Base-by-base conservation (phyloP, 805 yeast genomes). In the Metschnikowia hibisci region DNA sequence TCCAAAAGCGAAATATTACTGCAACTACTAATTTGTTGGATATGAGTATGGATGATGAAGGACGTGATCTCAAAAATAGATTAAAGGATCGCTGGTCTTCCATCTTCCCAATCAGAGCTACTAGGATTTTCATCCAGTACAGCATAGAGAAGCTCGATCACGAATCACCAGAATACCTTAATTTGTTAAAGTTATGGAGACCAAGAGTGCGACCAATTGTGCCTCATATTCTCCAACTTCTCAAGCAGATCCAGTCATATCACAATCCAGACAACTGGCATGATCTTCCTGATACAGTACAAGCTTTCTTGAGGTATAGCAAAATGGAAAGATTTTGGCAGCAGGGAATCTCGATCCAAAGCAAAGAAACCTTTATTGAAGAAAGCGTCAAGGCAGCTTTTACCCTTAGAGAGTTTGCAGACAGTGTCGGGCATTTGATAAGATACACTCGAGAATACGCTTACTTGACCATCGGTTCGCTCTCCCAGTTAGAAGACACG, bases 281-380 rank as follows among this genome's bases (percentile, higher is more conserved):
- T 11, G 86, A 80, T 31, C 70, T 93, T 38, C 98, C 99, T 0
- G 76, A 76, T 2, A 95, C 88, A 44, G 98, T 93, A 1, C 96
- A 87, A 61, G 74, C 91, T 1, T 91, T 95, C 69, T 96, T 91
- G n/a, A 77, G 78, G 51, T 84, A 87, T 55, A 84, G 95, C 47
- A 84, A 95, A 39, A 81, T 83, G 60, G 99, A 93, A 67, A 74
- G 98, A 56, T 93, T 93, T 62, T 93, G 99, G 99, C 98, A 95
- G 59, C 95, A 89, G 47, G 99, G 99, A 13, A 95, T 95, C 16
- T 87, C 96, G 1, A 85, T 87, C 45, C 96, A 93, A 64, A 82
- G 96, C 2, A 84, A 87, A 56, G 98, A 93, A 60, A 89, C 93
- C 27, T 95, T 93, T 53, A 83, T 93, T 50, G 96, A 87, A 59